Percentiles rank a stretch among this genome's conserved stretches.
phyloP scores from a whole-genome alignment of 257 asterid genomes.

The Capsicum rhomboideum region DNA sequence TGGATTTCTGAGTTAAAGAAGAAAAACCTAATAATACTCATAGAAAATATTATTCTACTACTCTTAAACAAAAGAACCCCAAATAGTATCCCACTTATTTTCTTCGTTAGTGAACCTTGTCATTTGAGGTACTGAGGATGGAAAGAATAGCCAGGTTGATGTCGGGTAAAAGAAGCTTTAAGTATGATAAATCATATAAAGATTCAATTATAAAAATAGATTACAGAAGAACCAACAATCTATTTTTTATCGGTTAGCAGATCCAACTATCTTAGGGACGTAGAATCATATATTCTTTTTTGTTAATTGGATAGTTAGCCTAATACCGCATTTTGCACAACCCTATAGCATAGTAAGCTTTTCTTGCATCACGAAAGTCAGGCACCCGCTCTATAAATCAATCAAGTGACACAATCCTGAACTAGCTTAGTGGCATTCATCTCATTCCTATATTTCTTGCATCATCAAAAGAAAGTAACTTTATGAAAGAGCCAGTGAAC shows the following conservation, averaged over 20 bases:
- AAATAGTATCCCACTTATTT: background rate
- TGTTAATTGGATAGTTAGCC: background rate
- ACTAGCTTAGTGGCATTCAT: background rate
- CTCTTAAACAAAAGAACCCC: background rate
- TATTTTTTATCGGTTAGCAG: background rate
- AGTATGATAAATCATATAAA: background rate
- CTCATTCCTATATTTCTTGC: background rate
- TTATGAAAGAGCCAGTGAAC: background rate
- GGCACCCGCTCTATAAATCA: background rate
- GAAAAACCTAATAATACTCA: background rate
- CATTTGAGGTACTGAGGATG: background rate
- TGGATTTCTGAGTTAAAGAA: background rate
- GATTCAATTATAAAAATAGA: background rate
- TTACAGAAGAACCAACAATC: background rate
- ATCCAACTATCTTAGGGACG: background rate
- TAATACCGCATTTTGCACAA: background rate
- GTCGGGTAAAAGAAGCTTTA: background rate
- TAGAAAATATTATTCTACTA: background rate
- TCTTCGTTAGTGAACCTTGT: background rate
- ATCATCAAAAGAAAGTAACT: background rate
- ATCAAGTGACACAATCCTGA: background rate
- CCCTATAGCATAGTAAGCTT: background rate
- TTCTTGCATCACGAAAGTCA: background rate
- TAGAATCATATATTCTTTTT: background rate
- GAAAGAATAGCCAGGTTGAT: background rate